phyloP scores from a whole-genome alignment of 345 rosid genomes.

The Clarkia xantiana region DNA sequence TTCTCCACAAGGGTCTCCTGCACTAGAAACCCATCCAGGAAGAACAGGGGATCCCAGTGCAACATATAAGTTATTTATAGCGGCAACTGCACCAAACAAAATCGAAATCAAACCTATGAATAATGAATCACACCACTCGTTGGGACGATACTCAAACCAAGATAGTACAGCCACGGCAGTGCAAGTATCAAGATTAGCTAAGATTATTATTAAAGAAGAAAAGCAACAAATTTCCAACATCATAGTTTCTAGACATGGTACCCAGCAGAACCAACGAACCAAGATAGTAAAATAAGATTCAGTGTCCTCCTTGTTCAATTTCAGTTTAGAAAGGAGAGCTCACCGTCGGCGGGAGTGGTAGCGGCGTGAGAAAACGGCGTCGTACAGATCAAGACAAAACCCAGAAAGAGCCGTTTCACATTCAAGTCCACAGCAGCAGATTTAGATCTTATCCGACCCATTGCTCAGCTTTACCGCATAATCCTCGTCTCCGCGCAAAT shows the following conservation, averaged over 20 bases:
- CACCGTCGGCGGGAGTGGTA: conserved; percentile 77
- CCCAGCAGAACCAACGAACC: no score
- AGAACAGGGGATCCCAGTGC: conserved; percentile 66
- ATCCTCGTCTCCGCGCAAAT: conserved; percentile 9
- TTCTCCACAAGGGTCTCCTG: conserved; percentile 92
- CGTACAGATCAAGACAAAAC: conserved; percentile 42
- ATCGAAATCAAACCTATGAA: no score
- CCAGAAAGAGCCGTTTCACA: conserved; percentile 26
- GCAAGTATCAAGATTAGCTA: no score
- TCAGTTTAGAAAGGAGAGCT: conserved; percentile 1
- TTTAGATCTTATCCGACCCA: conserved; percentile 26
- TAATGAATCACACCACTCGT: no score
- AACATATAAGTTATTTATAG: conserved; percentile 54
- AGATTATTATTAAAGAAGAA: no score
- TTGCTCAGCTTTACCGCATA: conserved; percentile 9
- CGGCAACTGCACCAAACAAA: conserved; percentile 47
- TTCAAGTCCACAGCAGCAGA: conserved; percentile 22
- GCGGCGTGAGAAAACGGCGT: conserved; percentile 36
- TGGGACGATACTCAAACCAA: no score
- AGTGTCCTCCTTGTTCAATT: no score
- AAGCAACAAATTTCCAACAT: no score
- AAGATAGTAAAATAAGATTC: no score
- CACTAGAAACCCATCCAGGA: conserved; percentile 89
- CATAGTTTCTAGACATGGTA: no score
- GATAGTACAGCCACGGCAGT: no score